Base-by-base conservation (phyloP, 371 early-diverging fungal genomes). In the Catenaria anguillulae region DNA sequence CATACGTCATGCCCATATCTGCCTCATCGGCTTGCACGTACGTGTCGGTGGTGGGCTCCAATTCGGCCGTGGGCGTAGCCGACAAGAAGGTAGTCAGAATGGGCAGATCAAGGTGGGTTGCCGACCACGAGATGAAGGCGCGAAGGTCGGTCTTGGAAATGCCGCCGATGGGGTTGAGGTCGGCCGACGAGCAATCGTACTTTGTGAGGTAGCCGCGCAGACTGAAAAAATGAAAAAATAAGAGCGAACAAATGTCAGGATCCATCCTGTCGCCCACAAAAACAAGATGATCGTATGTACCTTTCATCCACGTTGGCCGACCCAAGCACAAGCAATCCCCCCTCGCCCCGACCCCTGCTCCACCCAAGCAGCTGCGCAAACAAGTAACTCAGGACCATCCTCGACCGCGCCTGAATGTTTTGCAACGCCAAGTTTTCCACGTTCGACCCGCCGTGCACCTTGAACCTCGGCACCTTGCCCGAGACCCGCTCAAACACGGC, bases 1-100 rank as follows among this genome's bases (percentile, higher is more conserved):
- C 82, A 70, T 97, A 98, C 12, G 91, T 84, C 93, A 98, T 92
- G 10, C 93, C 94, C 97, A 98, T 97, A 64, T 97, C 97, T 19
- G 73, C 82, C 73, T 82, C 52, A 17, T 34, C 36, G 12, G 45
- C 36, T 26, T 46, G 50, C 42, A 37, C 40, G 62, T 52, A 59
- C 34, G 69, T 70, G 34, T 75, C 78, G 4, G 90, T 85, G 50
- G 85, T 81, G 0, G 98, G 97, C 60, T 93, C 93, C 42, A 97
- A 73, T 66, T 98, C 98, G 4, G 98, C 97, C 1, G 93, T 90
- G 19, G 98, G 95, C 8, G 83, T 80, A 0, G 97, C 97, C 33
- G 79, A 70, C 60, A 98, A 66, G 73, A 97, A 95, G 73, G 78
- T 82, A 10, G 67, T 67, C 24, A 96, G 73, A 50, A 90, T 74